These are phyloP conservation scores for Diaporthe aspalathi DNA, from an alignment of 2,329 filamentous ascomycete genomes.

Conservation along the genomic window DNA sequence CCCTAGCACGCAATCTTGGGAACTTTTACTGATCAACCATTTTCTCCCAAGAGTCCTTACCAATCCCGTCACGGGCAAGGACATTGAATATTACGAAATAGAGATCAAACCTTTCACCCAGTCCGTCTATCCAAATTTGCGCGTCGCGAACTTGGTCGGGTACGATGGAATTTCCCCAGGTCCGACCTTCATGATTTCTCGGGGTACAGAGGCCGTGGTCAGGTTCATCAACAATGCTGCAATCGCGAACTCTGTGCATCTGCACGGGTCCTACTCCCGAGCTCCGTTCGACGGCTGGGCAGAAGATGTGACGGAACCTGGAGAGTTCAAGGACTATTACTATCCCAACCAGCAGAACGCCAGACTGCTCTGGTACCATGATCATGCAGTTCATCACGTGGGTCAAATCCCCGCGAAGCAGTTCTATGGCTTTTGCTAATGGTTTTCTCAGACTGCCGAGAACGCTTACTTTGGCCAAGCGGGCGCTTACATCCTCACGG, in stretches of 20 bases:
- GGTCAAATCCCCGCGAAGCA: constrained; percentile 39
- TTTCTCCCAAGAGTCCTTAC: constrained; percentile 45
- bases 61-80: constrained; percentile 50
- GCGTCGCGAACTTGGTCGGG: constrained; percentile 51
- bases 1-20: not conserved
- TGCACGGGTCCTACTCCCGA: constrained; percentile 65
- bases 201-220: constrained; percentile 63
- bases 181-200: constrained; percentile 61
- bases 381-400: constrained; percentile 51
- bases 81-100: constrained; percentile 52
- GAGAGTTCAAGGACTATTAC: constrained; percentile 72
- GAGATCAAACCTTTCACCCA: constrained; percentile 49
- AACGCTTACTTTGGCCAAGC: constrained; percentile 69
- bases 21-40: constrained; percentile 11
- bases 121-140: constrained; percentile 52
- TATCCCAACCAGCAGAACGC: constrained; percentile 67
- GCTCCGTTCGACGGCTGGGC: constrained; percentile 64
- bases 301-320: constrained; percentile 59
- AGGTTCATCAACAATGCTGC: constrained; percentile 63
- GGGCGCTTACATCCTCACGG: constrained; percentile 66
- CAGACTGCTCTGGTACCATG: constrained; percentile 69
- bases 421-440: too few relatives aligned
- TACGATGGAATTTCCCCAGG: constrained; percentile 68
- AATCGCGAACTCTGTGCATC: constrained; percentile 59
- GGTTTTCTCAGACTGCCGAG: constrained; percentile 54